These are phyloP conservation scores for Pyrenula massariospora DNA, from an alignment of 495 filamentous ascomycete genomes.

Conservation along the genomic window DNA sequence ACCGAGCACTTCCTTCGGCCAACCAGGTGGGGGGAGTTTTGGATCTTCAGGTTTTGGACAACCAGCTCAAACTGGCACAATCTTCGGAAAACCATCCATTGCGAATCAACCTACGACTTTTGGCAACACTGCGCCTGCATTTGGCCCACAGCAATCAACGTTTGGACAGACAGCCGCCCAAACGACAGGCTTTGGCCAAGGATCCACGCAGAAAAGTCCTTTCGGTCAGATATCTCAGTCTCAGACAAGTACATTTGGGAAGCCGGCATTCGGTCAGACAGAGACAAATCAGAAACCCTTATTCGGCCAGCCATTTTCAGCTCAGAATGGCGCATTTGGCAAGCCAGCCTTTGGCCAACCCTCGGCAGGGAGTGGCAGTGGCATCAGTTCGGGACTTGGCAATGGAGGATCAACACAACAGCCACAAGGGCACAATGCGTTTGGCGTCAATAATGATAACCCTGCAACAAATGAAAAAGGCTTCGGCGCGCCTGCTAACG, in stretches of 20 bases:
- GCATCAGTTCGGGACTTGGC: slow-evolving; percentile 21
- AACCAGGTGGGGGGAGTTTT: not conserved
- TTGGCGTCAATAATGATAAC: slow-evolving; percentile 5
- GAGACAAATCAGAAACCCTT: not conserved
- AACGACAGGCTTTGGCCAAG: slow-evolving; percentile 1
- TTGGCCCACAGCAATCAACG: slow-evolving; percentile 7
- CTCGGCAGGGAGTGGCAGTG: slow-evolving; percentile 13
- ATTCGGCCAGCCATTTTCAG: not conserved
- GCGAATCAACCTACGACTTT: not conserved
- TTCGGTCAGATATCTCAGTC: not conserved
- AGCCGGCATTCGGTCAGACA: not conserved
- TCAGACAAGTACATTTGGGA: slow-evolving; percentile 10
- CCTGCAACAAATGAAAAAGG: slow-evolving; percentile 3
- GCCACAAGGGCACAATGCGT: slow-evolving; percentile 16
- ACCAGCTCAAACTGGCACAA: not conserved
- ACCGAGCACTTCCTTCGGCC: slow-evolving; percentile 1
- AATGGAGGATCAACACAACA: slow-evolving; percentile 21
- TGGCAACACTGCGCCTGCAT: not conserved
- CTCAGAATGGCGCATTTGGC: slow-evolving; percentile 10
- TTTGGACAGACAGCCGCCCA: slow-evolving; percentile 24
- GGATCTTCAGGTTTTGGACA: not conserved
- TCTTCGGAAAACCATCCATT: not conserved
- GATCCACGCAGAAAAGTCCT: not conserved
- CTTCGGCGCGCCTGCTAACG: slow-evolving; percentile 2
- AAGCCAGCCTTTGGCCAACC: slow-evolving; percentile 23